Evolutionary conservation across 73 alveolate genomes (phyloP).

Genomic region (Uronychia setigera): DNA sequence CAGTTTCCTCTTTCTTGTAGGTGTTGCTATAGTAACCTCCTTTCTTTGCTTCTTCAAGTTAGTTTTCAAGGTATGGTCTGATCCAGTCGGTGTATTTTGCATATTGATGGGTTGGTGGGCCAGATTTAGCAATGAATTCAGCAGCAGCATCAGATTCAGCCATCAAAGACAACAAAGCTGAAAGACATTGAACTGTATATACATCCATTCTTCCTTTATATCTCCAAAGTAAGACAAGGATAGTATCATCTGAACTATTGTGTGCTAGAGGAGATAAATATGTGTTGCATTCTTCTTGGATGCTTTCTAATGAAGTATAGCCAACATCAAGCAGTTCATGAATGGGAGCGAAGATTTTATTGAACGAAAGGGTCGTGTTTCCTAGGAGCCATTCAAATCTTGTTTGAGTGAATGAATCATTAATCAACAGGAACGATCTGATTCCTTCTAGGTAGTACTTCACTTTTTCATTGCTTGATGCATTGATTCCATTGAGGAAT

Average conservation of each 20-base stretch:
- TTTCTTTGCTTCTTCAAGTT: constrained; percentile 42
- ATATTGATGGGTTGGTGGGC: constrained; percentile 66
- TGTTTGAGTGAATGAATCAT: constrained; percentile 40
- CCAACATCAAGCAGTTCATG: constrained; percentile 34
- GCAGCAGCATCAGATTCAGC: constrained; percentile 45
- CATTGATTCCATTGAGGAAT: constrained; percentile 61
- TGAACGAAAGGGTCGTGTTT: constrained; percentile 10
- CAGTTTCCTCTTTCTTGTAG: constrained; percentile 41
- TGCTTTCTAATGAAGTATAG: not conserved
- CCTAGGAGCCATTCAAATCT: constrained; percentile 78
- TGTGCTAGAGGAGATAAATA: constrained; percentile 35
- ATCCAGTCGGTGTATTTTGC: constrained; percentile 71
- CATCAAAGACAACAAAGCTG: constrained; percentile 49
- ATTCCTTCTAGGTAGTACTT: constrained; percentile 58
- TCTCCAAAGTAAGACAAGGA: constrained; percentile 46
- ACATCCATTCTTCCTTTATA: constrained; percentile 62
- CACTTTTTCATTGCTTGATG: constrained; percentile 53
- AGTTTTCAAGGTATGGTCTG: constrained; percentile 52
- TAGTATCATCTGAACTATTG: constrained; percentile 17
- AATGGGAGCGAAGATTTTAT: constrained; percentile 16
- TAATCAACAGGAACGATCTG: constrained; percentile 52
- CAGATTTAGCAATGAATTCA: constrained; percentile 28
- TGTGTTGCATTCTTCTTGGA: constrained; percentile 40
- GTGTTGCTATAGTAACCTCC: constrained; percentile 12
- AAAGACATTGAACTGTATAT: constrained; percentile 41